Evolutionary conservation across 1,284 basidiomycete species (phyloP).

Genomic region (Stygiomarasmius scandens): DNA sequence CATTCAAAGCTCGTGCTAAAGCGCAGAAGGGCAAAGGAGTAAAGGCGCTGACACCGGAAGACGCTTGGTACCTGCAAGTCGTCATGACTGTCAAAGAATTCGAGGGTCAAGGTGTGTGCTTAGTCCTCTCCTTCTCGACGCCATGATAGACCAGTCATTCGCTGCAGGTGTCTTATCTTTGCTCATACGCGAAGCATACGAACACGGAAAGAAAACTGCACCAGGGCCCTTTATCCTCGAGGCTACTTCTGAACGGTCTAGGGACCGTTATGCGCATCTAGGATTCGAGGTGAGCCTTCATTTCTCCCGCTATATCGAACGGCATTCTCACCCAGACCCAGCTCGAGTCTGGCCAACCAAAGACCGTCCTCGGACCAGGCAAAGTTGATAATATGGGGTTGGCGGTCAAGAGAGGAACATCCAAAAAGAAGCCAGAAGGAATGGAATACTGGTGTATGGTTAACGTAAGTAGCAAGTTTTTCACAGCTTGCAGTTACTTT

Average conservation of each 20-base stretch:
- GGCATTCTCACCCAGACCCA: background rate
- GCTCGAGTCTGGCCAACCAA: background rate
- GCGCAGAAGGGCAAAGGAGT: background rate
- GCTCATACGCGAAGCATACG: slow-evolving; percentile 13
- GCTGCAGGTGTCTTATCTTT: slow-evolving; percentile 11
- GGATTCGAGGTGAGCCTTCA: slow-evolving; percentile 13
- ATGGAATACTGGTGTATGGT: slow-evolving; percentile 9
- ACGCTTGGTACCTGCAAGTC: slow-evolving; percentile 8
- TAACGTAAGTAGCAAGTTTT: slow-evolving; percentile 2
- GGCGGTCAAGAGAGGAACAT: background rate
- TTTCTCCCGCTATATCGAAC: too few relatives aligned
- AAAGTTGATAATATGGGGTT: background rate
- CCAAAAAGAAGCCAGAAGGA: background rate
- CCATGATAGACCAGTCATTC: too few relatives aligned
- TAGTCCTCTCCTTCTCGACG: too few relatives aligned
- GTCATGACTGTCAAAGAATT: slow-evolving; percentile 6
- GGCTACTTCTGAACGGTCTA: slow-evolving; percentile 11
- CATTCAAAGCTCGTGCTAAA: background rate
- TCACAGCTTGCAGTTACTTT: background rate
- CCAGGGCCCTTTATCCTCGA: slow-evolving; percentile 11
- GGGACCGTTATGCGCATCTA: slow-evolving; percentile 15
- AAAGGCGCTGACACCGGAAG: background rate
- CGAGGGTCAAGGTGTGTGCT: slow-evolving; percentile 6
- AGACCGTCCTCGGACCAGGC: slow-evolving; percentile 4
- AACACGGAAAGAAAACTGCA: background rate